Conservation (phyloP, 805 yeast genomes). For the Yamadazyma kitorensis region DNA sequence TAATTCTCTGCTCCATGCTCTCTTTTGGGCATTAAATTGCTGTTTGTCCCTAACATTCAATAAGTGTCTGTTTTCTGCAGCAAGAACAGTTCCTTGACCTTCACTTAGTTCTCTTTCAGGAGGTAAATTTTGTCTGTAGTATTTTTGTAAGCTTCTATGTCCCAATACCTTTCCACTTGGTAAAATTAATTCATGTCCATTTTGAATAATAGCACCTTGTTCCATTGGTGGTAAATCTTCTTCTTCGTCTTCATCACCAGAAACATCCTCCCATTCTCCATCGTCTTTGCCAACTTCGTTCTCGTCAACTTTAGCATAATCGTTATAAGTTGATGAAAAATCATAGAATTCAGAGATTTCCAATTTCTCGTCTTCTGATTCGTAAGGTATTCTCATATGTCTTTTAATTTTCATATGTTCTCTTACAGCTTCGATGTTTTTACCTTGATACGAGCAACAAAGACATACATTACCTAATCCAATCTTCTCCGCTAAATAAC, state of each 20-base stretch:
- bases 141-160: conserved; percentile 41
- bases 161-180: conserved; percentile 44
- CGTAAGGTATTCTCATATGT: conserved; percentile 89
- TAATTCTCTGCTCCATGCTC: conserved; percentile 58
- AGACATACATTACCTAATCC: conserved; percentile 83
- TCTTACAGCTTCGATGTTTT: conserved; percentile 77
- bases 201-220: conserved; percentile 28
- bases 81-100: conserved; percentile 48
- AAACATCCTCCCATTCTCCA: conserved; percentile 43
- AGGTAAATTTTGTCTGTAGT: conserved; percentile 42
- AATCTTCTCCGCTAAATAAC: conserved; percentile 74
- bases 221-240: conserved; percentile 19
- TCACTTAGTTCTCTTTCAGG: conserved; percentile 42
- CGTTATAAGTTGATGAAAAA: conserved; percentile 62
- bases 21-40: conserved; percentile 43
- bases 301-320: conserved; percentile 13
- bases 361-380: conserved; percentile 69
- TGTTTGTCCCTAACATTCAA: conserved; percentile 37
- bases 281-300: conserved; percentile 16
- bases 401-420: conserved; percentile 84
- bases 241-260: conserved; percentile 22
- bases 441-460: conserved; percentile 82
- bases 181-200: conserved; percentile 39
- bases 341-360: conserved; percentile 83
- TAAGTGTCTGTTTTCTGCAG: conserved; percentile 53